Evolutionary conservation across 1,284 basidiomycete species (phyloP).

Genomic region (Ceratobasidium papillatum): DNA sequence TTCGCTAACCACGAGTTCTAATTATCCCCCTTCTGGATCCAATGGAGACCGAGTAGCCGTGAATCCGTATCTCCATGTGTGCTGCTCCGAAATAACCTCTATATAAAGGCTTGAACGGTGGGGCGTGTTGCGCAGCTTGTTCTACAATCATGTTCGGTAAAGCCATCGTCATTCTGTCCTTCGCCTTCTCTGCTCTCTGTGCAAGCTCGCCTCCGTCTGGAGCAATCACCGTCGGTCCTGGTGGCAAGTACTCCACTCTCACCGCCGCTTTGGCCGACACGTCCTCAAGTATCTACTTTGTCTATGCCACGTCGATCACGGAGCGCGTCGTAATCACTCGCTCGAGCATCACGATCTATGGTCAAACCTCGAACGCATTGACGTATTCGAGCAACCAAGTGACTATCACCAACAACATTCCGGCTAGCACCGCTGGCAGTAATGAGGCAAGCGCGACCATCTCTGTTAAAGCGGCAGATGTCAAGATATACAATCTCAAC

Average conservation of each 20-base stretch:
- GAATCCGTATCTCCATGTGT: not conserved
- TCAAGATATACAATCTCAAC: constrained; percentile 24
- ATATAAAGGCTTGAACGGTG: not conserved
- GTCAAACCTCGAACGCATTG: constrained; percentile 36
- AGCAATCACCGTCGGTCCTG: constrained; percentile 19
- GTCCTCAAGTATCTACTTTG: constrained; percentile 35
- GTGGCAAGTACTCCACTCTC: constrained; percentile 42
- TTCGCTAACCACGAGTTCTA: not conserved
- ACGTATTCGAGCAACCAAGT: constrained; percentile 19
- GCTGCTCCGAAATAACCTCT: not conserved
- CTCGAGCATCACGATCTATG: constrained; percentile 43
- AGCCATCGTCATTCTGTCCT: not conserved
- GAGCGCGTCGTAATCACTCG: constrained; percentile 41
- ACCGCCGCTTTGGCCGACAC: constrained; percentile 40
- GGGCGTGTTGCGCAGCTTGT: not conserved
- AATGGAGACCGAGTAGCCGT: not conserved
- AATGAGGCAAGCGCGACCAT: constrained; percentile 24
- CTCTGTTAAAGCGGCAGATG: constrained; percentile 3
- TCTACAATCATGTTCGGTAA: not conserved
- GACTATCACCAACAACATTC: constrained; percentile 17
- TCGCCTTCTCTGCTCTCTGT: not conserved
- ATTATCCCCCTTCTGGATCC: not conserved
- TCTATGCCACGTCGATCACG: constrained; percentile 37
- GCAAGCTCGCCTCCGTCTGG: constrained; percentile 19
- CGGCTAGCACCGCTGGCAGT: constrained; percentile 5